A percentile compares a stretch with the other conserved stretches of the same genome.
These are phyloP conservation scores for Trametes versicolor DNA, from an alignment of 1,284 basidiomycete genomes.

Conservation along the genomic window DNA sequence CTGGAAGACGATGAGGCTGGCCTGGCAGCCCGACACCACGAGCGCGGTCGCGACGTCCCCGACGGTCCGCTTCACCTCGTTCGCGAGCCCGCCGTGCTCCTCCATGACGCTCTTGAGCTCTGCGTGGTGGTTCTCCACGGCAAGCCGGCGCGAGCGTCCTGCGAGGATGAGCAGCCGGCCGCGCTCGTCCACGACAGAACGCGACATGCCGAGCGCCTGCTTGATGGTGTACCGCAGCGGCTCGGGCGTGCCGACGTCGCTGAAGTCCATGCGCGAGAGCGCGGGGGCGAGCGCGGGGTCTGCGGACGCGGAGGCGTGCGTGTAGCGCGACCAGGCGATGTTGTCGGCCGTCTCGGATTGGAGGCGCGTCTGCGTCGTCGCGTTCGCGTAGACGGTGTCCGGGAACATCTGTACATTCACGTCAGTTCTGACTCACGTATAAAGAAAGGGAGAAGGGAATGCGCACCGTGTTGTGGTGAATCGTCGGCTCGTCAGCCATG, in stretches of 20 bases:
- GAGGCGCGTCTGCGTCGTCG: conserved; percentile 51
- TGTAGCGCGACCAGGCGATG: conserved; percentile 53
- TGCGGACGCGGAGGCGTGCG: conserved; percentile 32
- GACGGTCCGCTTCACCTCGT: conserved; percentile 79
- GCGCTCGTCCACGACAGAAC: conserved; percentile 36
- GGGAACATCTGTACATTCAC: conserved; percentile 43
- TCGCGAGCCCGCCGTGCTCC: conserved; percentile 57
- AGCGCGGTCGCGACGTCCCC: conserved; percentile 84
- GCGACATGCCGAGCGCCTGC: conserved; percentile 41
- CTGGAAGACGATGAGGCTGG: conserved; percentile 79
- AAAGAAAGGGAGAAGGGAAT: conserved; percentile 48
- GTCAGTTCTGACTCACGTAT: not conserved
- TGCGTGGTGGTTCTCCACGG: conserved; percentile 66
- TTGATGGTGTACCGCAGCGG: conserved; percentile 63
- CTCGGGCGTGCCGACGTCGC: conserved; percentile 57
- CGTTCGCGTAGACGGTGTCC: conserved; percentile 57
- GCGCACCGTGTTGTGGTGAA: conserved; percentile 50
- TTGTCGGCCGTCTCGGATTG: conserved; percentile 59
- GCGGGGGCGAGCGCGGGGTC: conserved; percentile 47
- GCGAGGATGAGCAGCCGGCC: conserved; percentile 67
- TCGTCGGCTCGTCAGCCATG: conserved; percentile 38
- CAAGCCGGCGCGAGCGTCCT: conserved; percentile 76
- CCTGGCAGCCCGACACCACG: conserved; percentile 66
- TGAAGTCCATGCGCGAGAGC: conserved; percentile 64
- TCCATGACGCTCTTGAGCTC: conserved; percentile 76